Evolutionary conservation across 2,329 filamentous ascomycete genomes (phyloP).

Genomic region (Cladophialophora carrionii): DNA sequence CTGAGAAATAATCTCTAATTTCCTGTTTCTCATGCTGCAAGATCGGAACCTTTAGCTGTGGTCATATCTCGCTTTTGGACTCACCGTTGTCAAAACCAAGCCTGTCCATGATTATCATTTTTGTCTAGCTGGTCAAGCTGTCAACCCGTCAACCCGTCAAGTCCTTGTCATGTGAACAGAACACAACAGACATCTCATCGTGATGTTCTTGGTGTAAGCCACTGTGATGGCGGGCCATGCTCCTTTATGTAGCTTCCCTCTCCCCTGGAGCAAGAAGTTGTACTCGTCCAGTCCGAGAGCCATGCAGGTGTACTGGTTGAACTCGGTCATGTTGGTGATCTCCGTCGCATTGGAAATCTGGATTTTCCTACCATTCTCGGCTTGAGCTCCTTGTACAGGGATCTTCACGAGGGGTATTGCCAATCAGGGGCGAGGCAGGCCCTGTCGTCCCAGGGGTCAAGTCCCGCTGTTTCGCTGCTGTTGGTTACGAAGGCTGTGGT

Average conservation of each 20-base stretch:
- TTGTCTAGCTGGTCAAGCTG: no score
- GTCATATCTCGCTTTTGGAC: no score
- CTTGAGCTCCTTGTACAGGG: conserved; percentile 47
- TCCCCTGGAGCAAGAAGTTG: conserved; percentile 56
- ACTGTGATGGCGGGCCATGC: conserved; percentile 55
- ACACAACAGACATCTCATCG: conserved; percentile 56
- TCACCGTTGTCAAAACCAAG: no score
- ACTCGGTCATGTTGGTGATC: conserved; percentile 51
- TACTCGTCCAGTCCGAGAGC: conserved; percentile 56
- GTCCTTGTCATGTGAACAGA: background rate
- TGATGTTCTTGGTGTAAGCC: conserved; percentile 60
- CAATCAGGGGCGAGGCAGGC: conserved; percentile 1
- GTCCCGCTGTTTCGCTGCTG: background rate
- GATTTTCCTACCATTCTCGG: conserved; percentile 48
- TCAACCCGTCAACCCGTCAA: no score
- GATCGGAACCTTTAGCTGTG: no score
- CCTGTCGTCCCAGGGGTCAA: background rate
- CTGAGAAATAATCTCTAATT: no score
- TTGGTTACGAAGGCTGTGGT: background rate
- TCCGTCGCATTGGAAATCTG: conserved; percentile 50
- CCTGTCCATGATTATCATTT: no score
- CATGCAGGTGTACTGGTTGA: conserved; percentile 55
- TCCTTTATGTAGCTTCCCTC: conserved; percentile 56
- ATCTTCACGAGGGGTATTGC: background rate
- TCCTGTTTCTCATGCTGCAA: no score